Conservation (phyloP, 805 yeast genomes). For the Wickerhamiella alocasiicola region DNA sequence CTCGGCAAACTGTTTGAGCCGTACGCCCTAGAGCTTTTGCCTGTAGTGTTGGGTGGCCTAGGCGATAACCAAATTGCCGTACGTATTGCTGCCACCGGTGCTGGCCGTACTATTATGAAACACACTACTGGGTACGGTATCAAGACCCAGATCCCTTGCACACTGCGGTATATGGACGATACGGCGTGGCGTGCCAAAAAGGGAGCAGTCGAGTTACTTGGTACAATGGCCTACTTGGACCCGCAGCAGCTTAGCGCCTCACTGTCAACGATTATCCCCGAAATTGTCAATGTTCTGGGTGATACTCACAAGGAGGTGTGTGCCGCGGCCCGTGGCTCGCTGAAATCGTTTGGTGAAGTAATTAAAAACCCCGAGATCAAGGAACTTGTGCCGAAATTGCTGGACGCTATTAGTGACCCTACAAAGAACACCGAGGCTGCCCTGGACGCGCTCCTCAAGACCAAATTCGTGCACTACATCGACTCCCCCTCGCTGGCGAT, state of each 20-base stretch:
- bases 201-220: slow-evolving; percentile 90
- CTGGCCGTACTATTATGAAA: slow-evolving; percentile 81
- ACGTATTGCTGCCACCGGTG: slow-evolving; percentile 75
- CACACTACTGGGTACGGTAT: slow-evolving; percentile 88
- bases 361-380: slow-evolving; percentile 96
- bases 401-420: slow-evolving; percentile 93
- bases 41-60: slow-evolving; percentile 61
- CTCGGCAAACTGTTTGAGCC: slow-evolving; percentile 82
- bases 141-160: slow-evolving; percentile 79
- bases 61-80: slow-evolving; percentile 84
- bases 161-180: slow-evolving; percentile 73
- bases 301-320: slow-evolving; percentile 96
- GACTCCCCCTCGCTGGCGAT: slow-evolving; percentile 97
- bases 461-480: slow-evolving; percentile 93
- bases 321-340: slow-evolving; percentile 80
- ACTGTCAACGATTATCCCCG: slow-evolving; percentile 83
- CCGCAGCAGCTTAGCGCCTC: slow-evolving; percentile 89
- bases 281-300: slow-evolving; percentile 85
- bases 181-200: slow-evolving; percentile 93
- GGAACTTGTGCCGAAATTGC: slow-evolving; percentile 69
- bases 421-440: slow-evolving; percentile 82
- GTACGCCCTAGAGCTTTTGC: slow-evolving; percentile 77
- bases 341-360: slow-evolving; percentile 90
- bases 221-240: slow-evolving; percentile 95
- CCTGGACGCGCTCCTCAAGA: slow-evolving; percentile 67